Evolutionary conservation across 208 protist genomes (phyloP).

Genomic region (Trypanosomatidae sp.): DNA sequence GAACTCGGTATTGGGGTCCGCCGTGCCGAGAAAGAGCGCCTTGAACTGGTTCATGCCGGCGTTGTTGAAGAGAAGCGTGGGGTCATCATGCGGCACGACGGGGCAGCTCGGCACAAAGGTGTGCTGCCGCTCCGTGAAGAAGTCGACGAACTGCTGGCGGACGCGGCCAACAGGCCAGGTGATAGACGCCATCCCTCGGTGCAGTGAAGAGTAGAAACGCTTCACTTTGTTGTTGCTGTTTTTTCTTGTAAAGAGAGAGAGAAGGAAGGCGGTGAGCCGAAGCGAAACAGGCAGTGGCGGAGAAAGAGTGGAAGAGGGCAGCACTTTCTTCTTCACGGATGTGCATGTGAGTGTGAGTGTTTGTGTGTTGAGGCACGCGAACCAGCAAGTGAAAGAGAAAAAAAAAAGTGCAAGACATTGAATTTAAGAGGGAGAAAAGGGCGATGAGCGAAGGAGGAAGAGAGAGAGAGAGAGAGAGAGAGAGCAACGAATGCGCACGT

Average conservation of each 20-base stretch:
- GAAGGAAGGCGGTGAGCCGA: too few relatives aligned
- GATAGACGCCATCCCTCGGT: slow-evolving; percentile 27
- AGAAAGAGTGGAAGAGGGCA: too few relatives aligned
- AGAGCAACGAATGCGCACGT: too few relatives aligned
- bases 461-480: too few relatives aligned
- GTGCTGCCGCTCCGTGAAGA: slow-evolving; percentile 93
- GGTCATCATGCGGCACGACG: slow-evolving; percentile 97
- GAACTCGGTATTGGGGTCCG: slow-evolving; percentile 93
- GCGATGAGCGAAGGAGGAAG: too few relatives aligned
- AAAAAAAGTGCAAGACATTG: too few relatives aligned
- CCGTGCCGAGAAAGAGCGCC: slow-evolving; percentile 96
- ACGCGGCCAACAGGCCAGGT: slow-evolving; percentile 87
- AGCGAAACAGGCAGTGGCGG: too few relatives aligned
- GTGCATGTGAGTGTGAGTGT: too few relatives aligned
- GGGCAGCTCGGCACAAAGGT: slow-evolving; percentile 90
- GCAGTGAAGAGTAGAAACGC: slow-evolving; percentile 19
- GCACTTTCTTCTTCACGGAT: too few relatives aligned
- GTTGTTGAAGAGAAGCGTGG: slow-evolving; percentile 99
- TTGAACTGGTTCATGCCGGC: slow-evolving; percentile 99
- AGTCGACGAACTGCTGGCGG: slow-evolving; percentile 94
- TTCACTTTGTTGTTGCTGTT: slow-evolving; percentile 14
- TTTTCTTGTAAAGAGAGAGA: background rate
- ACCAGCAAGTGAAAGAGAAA: too few relatives aligned
- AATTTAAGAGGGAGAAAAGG: too few relatives aligned
- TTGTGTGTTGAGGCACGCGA: too few relatives aligned